These are phyloP conservation scores for Salinomyces thailandicus DNA, from an alignment of 2,329 filamentous ascomycete genomes.

Conservation along the genomic window DNA sequence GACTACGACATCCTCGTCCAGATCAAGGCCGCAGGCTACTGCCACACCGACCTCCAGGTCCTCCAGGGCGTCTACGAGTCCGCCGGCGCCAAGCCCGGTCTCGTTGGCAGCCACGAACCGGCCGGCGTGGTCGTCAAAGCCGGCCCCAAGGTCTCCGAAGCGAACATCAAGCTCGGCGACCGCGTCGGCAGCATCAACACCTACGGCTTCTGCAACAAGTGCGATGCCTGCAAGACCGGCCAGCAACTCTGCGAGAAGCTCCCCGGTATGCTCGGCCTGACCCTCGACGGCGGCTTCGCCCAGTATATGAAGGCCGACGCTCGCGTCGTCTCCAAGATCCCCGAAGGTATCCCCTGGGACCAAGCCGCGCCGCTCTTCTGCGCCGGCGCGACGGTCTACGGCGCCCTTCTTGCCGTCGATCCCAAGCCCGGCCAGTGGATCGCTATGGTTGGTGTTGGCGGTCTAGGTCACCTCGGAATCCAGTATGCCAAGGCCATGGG, in stretches of 20 bases:
- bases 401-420: conserved; percentile 24
- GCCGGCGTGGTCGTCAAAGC: conserved; percentile 5
- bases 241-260: conserved; percentile 6
- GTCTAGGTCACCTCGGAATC: conserved; percentile 21
- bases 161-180: background rate
- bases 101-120: conserved; percentile 6
- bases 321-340: conserved; percentile 13
- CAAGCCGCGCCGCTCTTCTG: conserved; percentile 32
- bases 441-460: conserved; percentile 30
- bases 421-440: conserved; percentile 32
- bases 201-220: conserved; percentile 7
- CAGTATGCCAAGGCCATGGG: conserved; percentile 26
- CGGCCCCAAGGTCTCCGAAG: conserved; percentile 1
- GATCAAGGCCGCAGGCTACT: conserved; percentile 8
- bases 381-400: conserved; percentile 28
- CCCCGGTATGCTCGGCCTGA: conserved; percentile 6
- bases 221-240: conserved; percentile 4
- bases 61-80: conserved; percentile 5
- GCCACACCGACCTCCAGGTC: conserved; percentile 7
- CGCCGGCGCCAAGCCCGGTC: conserved; percentile 4
- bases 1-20: conserved; percentile 6
- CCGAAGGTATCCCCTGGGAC: conserved; percentile 28
- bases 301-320: conserved; percentile 7
- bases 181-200: conserved; percentile 5
- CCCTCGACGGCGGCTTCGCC: conserved; percentile 5